These are phyloP conservation scores for Leishmania amazonensis DNA, from an alignment of 208 protist species.

Conservation along the genomic window DNA sequence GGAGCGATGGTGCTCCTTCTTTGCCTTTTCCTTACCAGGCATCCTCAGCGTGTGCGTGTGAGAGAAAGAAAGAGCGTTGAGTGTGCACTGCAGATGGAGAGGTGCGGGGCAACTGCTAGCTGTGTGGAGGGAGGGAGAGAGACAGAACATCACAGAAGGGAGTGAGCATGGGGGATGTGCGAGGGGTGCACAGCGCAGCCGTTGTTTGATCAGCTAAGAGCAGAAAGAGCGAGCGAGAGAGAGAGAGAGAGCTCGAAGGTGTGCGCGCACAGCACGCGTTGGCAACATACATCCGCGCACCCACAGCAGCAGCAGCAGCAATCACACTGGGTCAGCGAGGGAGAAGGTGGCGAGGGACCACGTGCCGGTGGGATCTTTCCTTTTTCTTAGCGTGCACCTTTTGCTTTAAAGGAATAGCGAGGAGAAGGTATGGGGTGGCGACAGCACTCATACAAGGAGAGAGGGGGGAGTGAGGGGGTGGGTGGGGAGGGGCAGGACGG, in stretches of 20 bases:
- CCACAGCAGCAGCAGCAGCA: background rate
- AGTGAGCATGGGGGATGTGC: background rate
- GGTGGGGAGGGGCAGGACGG: background rate
- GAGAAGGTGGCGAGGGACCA: background rate
- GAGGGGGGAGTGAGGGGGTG: too few species aligned
- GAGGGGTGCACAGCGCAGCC: background rate
- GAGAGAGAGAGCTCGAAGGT: background rate
- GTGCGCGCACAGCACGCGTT: background rate
- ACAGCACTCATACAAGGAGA: background rate
- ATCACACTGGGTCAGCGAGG: background rate
- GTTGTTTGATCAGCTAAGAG: background rate
- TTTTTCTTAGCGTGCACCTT: background rate
- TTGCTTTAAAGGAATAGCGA: background rate
- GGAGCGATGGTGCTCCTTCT: conserved; percentile 37
- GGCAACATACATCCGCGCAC: too few species aligned
- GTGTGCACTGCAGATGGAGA: background rate
- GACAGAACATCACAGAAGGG: background rate
- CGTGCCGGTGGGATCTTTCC: background rate
- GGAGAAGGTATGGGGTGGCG: background rate
- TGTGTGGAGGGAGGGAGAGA: background rate
- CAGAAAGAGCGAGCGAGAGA: background rate
- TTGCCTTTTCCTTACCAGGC: conserved; percentile 51
- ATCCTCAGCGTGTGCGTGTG: conserved; percentile 17
- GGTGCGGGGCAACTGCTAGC: background rate
- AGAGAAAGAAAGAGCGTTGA: background rate